These are phyloP conservation scores for Nicotiana rustica DNA, from an alignment of 305 asterid species.

Conservation along the genomic window DNA sequence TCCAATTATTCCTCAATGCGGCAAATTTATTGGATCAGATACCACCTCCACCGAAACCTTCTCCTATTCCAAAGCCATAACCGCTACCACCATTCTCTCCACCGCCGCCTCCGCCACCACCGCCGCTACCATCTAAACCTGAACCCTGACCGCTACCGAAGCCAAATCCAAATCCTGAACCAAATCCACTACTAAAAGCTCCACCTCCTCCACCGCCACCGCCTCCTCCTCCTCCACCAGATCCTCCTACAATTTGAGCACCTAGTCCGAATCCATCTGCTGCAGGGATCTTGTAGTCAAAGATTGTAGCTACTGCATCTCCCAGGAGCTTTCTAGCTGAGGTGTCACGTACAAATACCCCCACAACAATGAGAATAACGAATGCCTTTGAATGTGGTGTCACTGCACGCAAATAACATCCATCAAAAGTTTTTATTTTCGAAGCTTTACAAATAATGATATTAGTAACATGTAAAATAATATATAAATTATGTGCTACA, in stretches of 20 bases:
- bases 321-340: conserved; percentile 15
- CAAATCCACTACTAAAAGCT: conserved; percentile 24
- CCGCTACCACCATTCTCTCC: neutral
- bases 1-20: neutral
- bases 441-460: too few species aligned
- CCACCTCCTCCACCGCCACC: conserved; percentile 33
- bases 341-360: conserved; percentile 19
- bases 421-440: neutral
- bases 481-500: neutral
- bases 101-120: conserved; percentile 23
- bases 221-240: conserved; percentile 33
- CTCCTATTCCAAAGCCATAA: conserved; percentile 32
- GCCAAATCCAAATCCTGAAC: conserved; percentile 31
- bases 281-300: conserved; percentile 9
- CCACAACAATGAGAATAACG: neutral
- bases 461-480: neutral
- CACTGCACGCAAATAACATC: conserved; percentile 4
- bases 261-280: conserved; percentile 32
- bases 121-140: conserved; percentile 1
- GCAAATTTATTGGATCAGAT: neutral
- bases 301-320: conserved; percentile 29
- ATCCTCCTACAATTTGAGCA: conserved; percentile 34
- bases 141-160: neutral
- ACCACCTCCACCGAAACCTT: neutral
- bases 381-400: conserved; percentile 20